Percentiles rank a stretch among this genome's conserved stretches.
These are phyloP conservation scores for Backusella psychrophila DNA, from an alignment of 192 early-diverging fungal genomes.

Conservation along the genomic window DNA sequence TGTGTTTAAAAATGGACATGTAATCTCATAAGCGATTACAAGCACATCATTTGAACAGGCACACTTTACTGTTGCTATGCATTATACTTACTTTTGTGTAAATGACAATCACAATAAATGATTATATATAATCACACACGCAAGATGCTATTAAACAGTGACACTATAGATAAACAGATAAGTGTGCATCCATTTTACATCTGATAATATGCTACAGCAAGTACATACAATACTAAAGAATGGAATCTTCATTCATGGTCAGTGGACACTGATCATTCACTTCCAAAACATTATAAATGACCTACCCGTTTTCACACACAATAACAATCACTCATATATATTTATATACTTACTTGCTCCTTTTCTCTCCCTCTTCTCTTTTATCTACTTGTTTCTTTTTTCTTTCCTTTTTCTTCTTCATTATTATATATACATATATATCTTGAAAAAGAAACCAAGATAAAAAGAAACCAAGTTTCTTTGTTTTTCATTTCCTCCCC, in stretches of 20 bases:
- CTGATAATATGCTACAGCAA: not conserved
- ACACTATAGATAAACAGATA: not conserved
- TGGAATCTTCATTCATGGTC: not conserved
- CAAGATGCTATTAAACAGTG: not conserved
- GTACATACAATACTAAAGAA: not conserved
- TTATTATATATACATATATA: not conserved
- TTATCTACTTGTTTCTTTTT: not conserved
- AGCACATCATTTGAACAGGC: not conserved
- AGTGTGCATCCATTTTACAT: not conserved
- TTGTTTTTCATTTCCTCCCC: not conserved
- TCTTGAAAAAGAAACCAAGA: too few relatives aligned
- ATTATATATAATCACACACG: not conserved
- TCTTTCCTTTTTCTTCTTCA: not conserved
- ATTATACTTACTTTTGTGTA: not conserved
- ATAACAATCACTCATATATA: not conserved
- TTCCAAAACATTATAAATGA: constrained; percentile 2
- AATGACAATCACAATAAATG: too few relatives aligned
- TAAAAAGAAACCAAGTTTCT: not conserved
- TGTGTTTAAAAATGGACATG: not conserved
- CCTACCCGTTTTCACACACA: constrained; percentile 5
- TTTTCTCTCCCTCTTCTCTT: not conserved
- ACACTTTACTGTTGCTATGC: not conserved
- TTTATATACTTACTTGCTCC: not conserved
- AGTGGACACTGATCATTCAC: constrained; percentile 4
- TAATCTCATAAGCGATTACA: not conserved